Conservation (phyloP, 164 flowering plant species). For the Vitis labrusca region DNA sequence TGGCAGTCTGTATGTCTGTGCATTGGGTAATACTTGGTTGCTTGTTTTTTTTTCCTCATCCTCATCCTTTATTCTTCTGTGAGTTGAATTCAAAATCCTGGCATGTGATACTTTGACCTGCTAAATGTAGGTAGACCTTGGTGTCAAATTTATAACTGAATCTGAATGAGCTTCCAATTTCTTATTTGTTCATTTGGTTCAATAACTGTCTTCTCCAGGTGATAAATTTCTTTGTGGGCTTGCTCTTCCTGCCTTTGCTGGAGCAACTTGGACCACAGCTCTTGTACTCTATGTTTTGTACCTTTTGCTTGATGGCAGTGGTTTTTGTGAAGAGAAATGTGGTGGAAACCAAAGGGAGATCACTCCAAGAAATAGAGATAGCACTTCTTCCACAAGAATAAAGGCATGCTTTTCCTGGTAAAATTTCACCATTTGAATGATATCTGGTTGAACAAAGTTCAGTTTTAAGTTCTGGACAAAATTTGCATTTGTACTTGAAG, state of each 20-base stretch:
- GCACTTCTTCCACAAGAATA: constrained; percentile 70
- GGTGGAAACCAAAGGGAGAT: constrained; percentile 92
- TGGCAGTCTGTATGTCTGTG: constrained; percentile 90
- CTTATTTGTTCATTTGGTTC: not conserved
- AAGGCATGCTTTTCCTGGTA: not conserved
- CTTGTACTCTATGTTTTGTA: constrained; percentile 67
- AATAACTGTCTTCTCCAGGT: constrained; percentile 45
- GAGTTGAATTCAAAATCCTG: not conserved
- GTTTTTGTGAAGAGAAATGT: constrained; percentile 82
- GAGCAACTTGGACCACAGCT: constrained; percentile 75
- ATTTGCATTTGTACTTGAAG: no score
- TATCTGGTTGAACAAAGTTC: not conserved
- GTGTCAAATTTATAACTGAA: no score
- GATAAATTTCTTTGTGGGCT: constrained; percentile 88
- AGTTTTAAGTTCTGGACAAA: no score
- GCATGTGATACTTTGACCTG: not conserved
- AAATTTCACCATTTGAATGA: not conserved
- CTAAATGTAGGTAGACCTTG: no score
- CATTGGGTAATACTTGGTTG: constrained; percentile 77
- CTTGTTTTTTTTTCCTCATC: not conserved
- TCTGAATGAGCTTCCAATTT: not conserved
- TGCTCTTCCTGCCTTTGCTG: constrained; percentile 79
- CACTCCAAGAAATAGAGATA: constrained; percentile 96
- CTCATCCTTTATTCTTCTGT: not conserved
- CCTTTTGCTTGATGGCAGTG: constrained; percentile 69